Base-by-base conservation (phyloP, 495 filamentous ascomycete species). In the Tuber microsphaerosporum region DNA sequence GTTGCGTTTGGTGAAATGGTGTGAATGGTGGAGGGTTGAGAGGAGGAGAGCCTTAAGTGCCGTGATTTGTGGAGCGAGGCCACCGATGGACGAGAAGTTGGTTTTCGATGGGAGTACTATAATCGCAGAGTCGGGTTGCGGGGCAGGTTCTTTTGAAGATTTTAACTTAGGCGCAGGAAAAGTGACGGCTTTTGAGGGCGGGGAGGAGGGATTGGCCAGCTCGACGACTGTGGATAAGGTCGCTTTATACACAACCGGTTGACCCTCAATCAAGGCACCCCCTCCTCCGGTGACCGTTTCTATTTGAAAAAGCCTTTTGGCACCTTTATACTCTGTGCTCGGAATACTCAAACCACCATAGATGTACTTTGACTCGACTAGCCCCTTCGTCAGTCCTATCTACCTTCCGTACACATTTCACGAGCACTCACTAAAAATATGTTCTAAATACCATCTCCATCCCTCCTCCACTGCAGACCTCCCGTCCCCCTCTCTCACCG, bases 401-500 rank as follows among this genome's bases (percentile, higher is more conserved):
- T 10, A 7, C 26, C 26, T 34, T 3, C 26, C 14, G 14, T 17
- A 6, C 17, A 34, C 72, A 44, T 44, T 71, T 74, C 43, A 42
- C 75, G 12, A 37, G 70, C 76, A 84, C 85, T 83, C 86, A 84
- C 85, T 83, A 74, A 92, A 82, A 73, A 86, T 85, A 81, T 88
- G 87, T 78, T 89, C 86, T 68, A 92, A 80, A 79, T 86, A 86
- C 87, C 90, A 91, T 78, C 87, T 87, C 91, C 91, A 93, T 77
- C 88, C 86, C 31, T 84, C 80, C 73, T 84, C 85, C 46, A 75
- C 71, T 43, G 84, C 71, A 72, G 77, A 83, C 17, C 86, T 86
- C 39, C 83, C 45, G 69, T 86, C 82, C 0, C 86, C 84, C 75
- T 91, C 90, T 46, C 82, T 83, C 7, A 92, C 77, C 6, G 82